Base-by-base conservation (phyloP, 1,284 basidiomycete species). In the Golubevia sp. region DNA sequence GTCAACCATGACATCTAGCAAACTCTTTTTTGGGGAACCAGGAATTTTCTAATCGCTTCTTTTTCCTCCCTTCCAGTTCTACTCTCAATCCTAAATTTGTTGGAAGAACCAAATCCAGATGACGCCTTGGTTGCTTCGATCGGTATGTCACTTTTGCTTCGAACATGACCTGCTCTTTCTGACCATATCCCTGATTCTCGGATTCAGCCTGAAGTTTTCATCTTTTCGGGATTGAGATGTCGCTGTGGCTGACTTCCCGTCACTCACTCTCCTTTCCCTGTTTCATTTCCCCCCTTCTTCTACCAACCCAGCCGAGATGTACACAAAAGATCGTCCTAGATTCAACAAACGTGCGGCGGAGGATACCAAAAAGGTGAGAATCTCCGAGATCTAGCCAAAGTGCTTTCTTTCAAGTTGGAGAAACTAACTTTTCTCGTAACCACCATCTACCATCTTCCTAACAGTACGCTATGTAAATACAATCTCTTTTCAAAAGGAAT, bases 41-140 rank as follows among this genome's bases (percentile, higher is more conserved):
- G n/a, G n/a, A 34, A 34, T 11, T 34, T 34, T 34, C 5, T 5
- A 34, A 34, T 34, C 11, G 30, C 11, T 34, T 34, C 5, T 11
- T 34, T 34, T n/a, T 34, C 6, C 21, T n/a, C 5, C 44, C 54
- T 21, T 11, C 7, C 60, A 82, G 79, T 83, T 49, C 55, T 83
- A 21, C 61, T 73, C 18, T 68, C 79, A 20, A 76, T 83, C 61
- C 63, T 64, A 0, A 76, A 83, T 56, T 65, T 83, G 23, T 68
- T 83, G 34, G 63, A 66, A 23, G 77, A 83, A 64, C 80, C 80
- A 18, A 70, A 74, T 57, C 74, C 78, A 8, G 79, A 83, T 58
- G 80, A 83, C 49, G 72, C 80, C 0, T 67, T 83, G 20, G 74
- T 79, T 3, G 69, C 80, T 2, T 74, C 74, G 1, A 77, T 83